Evolutionary conservation across 2,329 filamentous ascomycete species (phyloP).

Genomic region (Fusarium sp.): DNA sequence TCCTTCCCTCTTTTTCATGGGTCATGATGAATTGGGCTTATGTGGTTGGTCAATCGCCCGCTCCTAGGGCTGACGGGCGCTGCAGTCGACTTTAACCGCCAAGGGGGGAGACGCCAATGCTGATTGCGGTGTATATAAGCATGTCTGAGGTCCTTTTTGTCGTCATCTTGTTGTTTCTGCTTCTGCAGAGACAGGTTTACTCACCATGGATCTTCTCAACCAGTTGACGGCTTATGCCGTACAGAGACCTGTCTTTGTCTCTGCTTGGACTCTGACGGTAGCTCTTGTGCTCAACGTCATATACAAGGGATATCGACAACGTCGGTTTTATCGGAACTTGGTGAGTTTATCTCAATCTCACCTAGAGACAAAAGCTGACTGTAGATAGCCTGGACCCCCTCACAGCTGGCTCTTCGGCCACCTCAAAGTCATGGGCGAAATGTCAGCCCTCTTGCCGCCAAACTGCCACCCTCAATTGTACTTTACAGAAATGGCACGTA

Average conservation of each 20-base stretch:
- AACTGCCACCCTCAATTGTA: slow-evolving; percentile 19
- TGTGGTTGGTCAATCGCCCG: background rate
- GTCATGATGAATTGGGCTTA: background rate
- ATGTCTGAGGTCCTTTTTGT: background rate
- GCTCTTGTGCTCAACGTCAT: background rate
- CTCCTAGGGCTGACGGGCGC: background rate
- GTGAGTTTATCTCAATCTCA: background rate
- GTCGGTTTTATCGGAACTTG: slow-evolving; percentile 19
- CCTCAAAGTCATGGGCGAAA: slow-evolving; percentile 5
- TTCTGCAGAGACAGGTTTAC: background rate
- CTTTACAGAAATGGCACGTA: slow-evolving; percentile 15
- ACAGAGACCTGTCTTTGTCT: background rate
- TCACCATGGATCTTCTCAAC: background rate
- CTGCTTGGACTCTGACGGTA: background rate
- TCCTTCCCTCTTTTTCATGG: background rate
- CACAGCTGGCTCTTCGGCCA: slow-evolving; percentile 28
- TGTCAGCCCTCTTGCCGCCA: slow-evolving; percentile 8
- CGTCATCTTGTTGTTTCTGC: background rate
- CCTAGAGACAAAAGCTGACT: background rate
- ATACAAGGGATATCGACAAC: slow-evolving; percentile 8
- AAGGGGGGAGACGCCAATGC: background rate
- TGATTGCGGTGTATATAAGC: background rate
- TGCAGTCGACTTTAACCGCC: background rate
- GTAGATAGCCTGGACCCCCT: slow-evolving; percentile 3
- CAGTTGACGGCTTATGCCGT: background rate